A percentile compares a stretch with the other conserved stretches of the same genome.
These are phyloP conservation scores for Teunomyces kruisii DNA, from an alignment of 805 yeast species.

Conservation along the genomic window DNA sequence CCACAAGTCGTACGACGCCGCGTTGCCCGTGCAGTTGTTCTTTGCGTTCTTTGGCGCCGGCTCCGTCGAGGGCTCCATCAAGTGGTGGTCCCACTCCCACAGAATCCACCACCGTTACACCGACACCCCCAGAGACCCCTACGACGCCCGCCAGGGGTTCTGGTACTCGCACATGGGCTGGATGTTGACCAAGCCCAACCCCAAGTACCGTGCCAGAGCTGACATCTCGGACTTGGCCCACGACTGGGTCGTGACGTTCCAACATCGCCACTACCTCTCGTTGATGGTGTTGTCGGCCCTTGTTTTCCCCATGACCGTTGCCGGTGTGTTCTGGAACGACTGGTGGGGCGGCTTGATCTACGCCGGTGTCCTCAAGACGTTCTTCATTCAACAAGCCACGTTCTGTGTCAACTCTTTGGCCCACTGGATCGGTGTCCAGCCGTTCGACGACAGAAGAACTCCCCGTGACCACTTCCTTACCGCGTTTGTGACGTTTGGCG, in stretches of 20 bases:
- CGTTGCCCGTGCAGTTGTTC: conserved; percentile 57
- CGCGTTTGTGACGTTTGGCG: conserved; percentile 83
- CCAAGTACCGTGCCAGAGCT: conserved; percentile 77
- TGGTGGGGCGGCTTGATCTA: conserved; percentile 72
- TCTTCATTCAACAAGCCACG: conserved; percentile 78
- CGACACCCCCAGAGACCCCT: conserved; percentile 80
- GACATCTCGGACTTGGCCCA: conserved; percentile 74
- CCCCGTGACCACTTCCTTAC: conserved; percentile 82
- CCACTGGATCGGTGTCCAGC: conserved; percentile 84
- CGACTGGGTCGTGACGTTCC: conserved; percentile 78
- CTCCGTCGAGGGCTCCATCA: conserved; percentile 79
- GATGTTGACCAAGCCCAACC: conserved; percentile 81
- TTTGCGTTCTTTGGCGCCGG: conserved; percentile 81
- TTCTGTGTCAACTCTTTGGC: conserved; percentile 85
- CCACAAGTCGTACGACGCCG: conserved; percentile 70
- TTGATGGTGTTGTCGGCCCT: conserved; percentile 63
- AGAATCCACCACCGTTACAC: conserved; percentile 86
- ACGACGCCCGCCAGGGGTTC: conserved; percentile 80
- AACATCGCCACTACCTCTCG: conserved; percentile 72
- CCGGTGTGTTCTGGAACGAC: conserved; percentile 30
- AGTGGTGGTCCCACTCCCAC: conserved; percentile 89
- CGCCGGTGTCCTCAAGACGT: conserved; percentile 70
- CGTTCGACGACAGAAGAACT: conserved; percentile 83
- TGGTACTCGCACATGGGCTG: conserved; percentile 86
- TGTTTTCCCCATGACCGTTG: conserved; percentile 55